Base-by-base conservation (phyloP, 495 filamentous ascomycete genomes). In the Saxophila tyrrhenica region DNA sequence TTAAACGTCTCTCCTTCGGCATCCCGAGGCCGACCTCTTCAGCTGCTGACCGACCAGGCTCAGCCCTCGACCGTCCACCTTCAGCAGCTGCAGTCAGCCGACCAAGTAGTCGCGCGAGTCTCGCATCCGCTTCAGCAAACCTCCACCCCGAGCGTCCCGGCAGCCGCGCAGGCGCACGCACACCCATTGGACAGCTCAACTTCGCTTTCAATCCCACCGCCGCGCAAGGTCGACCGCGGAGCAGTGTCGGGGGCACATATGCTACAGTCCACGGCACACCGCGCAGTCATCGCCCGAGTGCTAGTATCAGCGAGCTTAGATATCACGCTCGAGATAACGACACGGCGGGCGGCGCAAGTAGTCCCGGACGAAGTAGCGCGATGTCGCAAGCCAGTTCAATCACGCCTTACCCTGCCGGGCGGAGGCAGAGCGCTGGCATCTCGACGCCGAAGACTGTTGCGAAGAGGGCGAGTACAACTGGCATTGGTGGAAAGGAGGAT, bases 91-190 rank as follows among this genome's bases (percentile, higher is more conserved):
- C 71, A 17, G 58, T 63, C 38, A 77, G 75, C 57, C 74, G 81
- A 25, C 82, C 82, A 9, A 81, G 78, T 65, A 82, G 78, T 60
- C 73, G 81, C 43, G 75, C 79, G 57, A 82, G 79, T 60, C 57
- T 76, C 25, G 72, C 77, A 50, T 75, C 70, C 50, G 75, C 75
- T 55, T 66, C 48, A 67, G 67, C 20, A 67, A 73, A 51, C 65
- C 79, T 83, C 3, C 7, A 7, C 29, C 29, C 29, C 29, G 29
- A 35, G 13, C 29, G 29, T 35, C 85, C 87, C 24, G 65, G 67
- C 0, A 54, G 56, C 41, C 20, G 56, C 13, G 16, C 56, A 19
- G 77, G 83, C 2, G 68, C 81, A 15, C 78, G 84, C 32, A 89
- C 86, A 22, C 42, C 49, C 19, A 9, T 46, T 9, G 11, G 20